Percentiles rank a stretch among this genome's conserved stretches.
Evolutionary conservation across 2,329 filamentous ascomycete genomes (phyloP).

Genomic region (Ophiocordyceps camponoti-leonardi): DNA sequence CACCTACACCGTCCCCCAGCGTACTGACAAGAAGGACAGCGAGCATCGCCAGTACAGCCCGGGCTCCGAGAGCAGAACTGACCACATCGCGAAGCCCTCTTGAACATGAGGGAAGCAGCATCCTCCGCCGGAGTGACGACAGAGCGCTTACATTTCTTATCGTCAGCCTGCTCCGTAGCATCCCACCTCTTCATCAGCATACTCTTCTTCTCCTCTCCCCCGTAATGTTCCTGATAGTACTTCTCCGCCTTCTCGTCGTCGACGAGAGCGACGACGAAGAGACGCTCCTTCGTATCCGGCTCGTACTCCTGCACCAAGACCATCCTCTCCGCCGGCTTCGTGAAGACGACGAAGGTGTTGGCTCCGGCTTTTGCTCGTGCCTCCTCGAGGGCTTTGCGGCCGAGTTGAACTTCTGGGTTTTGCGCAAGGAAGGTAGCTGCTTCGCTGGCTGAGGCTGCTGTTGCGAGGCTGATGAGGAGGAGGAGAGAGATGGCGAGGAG

Average conservation of each 20-base stretch:
- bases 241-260: background rate
- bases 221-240: background rate
- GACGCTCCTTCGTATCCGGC: background rate
- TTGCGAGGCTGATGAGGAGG: background rate
- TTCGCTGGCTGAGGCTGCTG: background rate
- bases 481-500: background rate
- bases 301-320: background rate
- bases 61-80: slow-evolving; percentile 3
- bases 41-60: slow-evolving; percentile 1
- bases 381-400: background rate
- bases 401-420: background rate
- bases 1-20: slow-evolving; percentile 1
- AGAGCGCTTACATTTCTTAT: background rate
- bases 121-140: too few species aligned
- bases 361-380: background rate
- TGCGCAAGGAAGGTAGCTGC: background rate
- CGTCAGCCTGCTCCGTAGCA: background rate
- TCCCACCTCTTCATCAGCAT: background rate
- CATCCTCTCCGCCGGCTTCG: background rate
- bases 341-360: background rate
- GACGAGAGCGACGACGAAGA: background rate
- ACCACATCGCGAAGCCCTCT: slow-evolving; percentile 3
- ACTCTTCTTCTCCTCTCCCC: background rate
- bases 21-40: slow-evolving; percentile 2
- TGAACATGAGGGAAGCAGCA: slow-evolving; percentile 1